Percentiles rank a stretch among this genome's conserved stretches.
Conservation (phyloP, 495 filamentous ascomycete genomes). For the Annulohypoxylon maeteangense region DNA sequence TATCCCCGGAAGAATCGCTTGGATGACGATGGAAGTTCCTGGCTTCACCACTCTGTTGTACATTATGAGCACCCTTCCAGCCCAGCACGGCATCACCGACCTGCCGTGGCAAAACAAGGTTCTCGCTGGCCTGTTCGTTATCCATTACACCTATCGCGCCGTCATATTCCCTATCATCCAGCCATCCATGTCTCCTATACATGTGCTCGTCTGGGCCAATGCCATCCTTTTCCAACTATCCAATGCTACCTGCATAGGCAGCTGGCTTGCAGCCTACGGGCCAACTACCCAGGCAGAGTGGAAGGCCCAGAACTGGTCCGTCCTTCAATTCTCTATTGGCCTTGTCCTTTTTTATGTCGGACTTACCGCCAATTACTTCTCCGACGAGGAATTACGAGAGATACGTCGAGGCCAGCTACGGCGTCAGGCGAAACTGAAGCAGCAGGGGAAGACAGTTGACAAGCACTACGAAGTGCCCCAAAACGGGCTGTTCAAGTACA, state of each 20-base stretch:
- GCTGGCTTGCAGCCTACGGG: conserved; percentile 84
- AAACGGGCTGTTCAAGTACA: conserved; percentile 80
- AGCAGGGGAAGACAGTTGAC: conserved; percentile 64
- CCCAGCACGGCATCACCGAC: conserved; percentile 56
- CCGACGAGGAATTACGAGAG: conserved; percentile 81
- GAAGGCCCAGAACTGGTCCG: conserved; percentile 58
- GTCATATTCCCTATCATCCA: conserved; percentile 82
- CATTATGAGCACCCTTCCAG: conserved; percentile 73
- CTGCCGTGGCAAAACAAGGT: conserved; percentile 77
- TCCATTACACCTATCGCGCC: conserved; percentile 92
- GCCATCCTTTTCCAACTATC: conserved; percentile 78
- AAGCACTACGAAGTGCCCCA: conserved; percentile 92
- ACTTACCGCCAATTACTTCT: conserved; percentile 82
- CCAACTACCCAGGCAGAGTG: conserved; percentile 69
- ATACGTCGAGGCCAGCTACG: conserved; percentile 71
- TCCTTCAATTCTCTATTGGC: conserved; percentile 57
- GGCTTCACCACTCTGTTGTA: conserved; percentile 82
- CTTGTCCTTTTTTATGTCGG: conserved; percentile 67
- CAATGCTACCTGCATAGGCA: conserved; percentile 80
- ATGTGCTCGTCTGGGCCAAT: conserved; percentile 67
- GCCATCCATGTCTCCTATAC: conserved; percentile 90
- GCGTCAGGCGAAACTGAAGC: conserved; percentile 52
- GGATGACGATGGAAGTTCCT: conserved; percentile 86
- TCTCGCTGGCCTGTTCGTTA: conserved; percentile 71
- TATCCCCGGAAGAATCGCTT: conserved; percentile 85